Evolutionary conservation across 495 filamentous ascomycete genomes (phyloP).

Genomic region (Penicillium odoratum): DNA sequence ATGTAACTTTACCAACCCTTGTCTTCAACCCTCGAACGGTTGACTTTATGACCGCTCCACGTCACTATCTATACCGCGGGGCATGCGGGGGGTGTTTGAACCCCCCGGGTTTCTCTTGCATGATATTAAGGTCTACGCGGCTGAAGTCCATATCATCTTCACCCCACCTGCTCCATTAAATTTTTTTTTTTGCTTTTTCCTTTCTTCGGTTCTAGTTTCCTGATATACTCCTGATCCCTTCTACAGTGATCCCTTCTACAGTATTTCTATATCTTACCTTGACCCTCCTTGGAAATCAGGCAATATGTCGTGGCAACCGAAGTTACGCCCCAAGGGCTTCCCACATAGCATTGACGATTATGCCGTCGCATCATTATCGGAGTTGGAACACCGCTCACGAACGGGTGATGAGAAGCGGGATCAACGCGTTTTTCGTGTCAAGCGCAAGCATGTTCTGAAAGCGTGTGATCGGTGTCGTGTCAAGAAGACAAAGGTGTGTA

Average conservation of each 20-base stretch:
- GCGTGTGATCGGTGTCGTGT: slow-evolving; percentile 51
- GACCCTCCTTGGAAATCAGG: background rate
- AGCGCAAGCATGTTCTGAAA: slow-evolving; percentile 51
- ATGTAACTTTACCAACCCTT: too few species aligned
- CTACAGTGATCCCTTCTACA: too few species aligned
- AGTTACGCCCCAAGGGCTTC: slow-evolving; percentile 46
- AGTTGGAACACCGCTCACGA: slow-evolving; percentile 33
- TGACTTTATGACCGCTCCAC: slow-evolving; percentile 27
- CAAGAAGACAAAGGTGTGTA: slow-evolving; percentile 49
- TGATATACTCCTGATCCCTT: slow-evolving; percentile 1
- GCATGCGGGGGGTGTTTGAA: slow-evolving; percentile 8
- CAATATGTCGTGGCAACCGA: slow-evolving; percentile 44
- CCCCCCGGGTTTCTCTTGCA: slow-evolving; percentile 14
- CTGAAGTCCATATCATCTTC: slow-evolving; percentile 24
- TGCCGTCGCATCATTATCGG: slow-evolving; percentile 34
- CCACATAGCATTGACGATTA: slow-evolving; percentile 42
- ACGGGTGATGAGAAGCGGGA: slow-evolving; percentile 42
- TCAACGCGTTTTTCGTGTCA: slow-evolving; percentile 50
- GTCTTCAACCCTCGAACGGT: slow-evolving; percentile 16
- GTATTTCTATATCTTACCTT: background rate
- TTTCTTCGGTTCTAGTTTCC: slow-evolving; percentile 6
- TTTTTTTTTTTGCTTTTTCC: slow-evolving; percentile 10
- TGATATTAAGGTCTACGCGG: slow-evolving; percentile 19
- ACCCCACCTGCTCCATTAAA: slow-evolving; percentile 24
- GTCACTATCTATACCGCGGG: slow-evolving; percentile 21